Conservation (phyloP, 345 rosid genomes). For the Brassica incana region DNA sequence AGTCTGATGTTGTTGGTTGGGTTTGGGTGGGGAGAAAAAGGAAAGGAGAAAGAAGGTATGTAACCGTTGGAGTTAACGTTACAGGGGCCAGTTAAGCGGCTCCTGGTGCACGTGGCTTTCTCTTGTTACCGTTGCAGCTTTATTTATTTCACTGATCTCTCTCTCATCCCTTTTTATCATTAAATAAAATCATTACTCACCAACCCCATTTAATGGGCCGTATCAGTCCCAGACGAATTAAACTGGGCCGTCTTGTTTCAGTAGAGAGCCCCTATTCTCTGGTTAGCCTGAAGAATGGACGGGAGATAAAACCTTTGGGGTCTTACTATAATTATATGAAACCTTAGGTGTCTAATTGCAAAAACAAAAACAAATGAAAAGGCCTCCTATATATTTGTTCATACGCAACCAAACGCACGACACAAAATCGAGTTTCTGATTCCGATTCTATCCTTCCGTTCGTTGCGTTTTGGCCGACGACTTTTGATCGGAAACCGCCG, state of each 20-base stretch:
- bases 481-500: not conserved
- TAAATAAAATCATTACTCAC: not conserved
- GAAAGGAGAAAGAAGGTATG: conserved; percentile 20
- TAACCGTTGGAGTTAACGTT: conserved; percentile 45
- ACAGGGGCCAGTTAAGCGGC: conserved; percentile 4
- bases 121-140: conserved; percentile 46
- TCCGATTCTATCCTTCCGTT: conserved; percentile 4
- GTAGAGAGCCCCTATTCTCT: not conserved
- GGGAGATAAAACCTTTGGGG: not conserved
- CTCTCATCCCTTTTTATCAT: not conserved
- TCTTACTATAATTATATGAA: not conserved
- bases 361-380: not conserved
- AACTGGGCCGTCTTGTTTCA: not conserved
- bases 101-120: conserved; percentile 20
- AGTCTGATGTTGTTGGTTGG: conserved; percentile 14
- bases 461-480: conserved; percentile 9
- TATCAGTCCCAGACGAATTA: too few relatives aligned
- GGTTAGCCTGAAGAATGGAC: too few relatives aligned
- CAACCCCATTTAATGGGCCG: not conserved
- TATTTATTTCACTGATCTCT: not conserved
- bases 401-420: not conserved
- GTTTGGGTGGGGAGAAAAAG: conserved; percentile 8
- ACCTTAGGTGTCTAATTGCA: not conserved
- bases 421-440: not conserved
- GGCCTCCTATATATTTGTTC: conserved; percentile 1